Evolutionary conservation across 2,329 filamentous ascomycete genomes (phyloP).

Genomic region (Fonsecaea erecta): DNA sequence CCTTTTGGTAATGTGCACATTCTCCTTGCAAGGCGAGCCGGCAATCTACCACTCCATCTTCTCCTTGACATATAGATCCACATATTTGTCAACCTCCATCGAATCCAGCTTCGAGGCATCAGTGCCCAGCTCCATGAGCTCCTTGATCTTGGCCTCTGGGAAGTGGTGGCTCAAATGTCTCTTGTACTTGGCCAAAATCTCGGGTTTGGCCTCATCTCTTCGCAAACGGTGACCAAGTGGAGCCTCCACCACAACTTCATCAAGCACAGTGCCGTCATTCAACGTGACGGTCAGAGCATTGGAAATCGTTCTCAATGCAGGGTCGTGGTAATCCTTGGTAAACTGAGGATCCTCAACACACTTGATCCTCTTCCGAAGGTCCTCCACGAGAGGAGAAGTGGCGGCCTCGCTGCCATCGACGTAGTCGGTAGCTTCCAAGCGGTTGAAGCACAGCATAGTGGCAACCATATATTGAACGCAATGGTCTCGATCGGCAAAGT

Average conservation of each 20-base stretch:
- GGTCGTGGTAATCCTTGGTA: constrained; percentile 94
- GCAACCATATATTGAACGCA: constrained; percentile 99
- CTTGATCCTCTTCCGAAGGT: constrained; percentile 87
- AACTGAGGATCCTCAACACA: constrained; percentile 96
- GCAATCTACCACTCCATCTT: constrained; percentile 46
- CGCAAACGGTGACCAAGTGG: constrained; percentile 89
- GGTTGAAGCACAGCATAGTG: constrained; percentile 93
- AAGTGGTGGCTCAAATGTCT: constrained; percentile 87
- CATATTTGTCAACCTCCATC: constrained; percentile 88
- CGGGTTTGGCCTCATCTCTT: constrained; percentile 95
- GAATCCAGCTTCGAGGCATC: constrained; percentile 75
- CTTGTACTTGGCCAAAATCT: constrained; percentile 95
- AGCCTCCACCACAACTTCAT: constrained; percentile 90
- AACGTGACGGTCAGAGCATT: constrained; percentile 95
- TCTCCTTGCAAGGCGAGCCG: background rate
- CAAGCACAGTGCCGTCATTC: constrained; percentile 88
- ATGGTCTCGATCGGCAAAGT: constrained; percentile 99
- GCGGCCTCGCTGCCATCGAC: constrained; percentile 90
- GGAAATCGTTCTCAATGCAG: constrained; percentile 89
- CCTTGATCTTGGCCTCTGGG: constrained; percentile 73
- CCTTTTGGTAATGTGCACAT: background rate
- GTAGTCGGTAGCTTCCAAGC: constrained; percentile 92
- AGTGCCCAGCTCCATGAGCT: constrained; percentile 79
- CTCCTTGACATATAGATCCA: constrained; percentile 77
- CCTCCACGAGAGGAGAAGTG: constrained; percentile 85